Conservation (phyloP, 2,329 filamentous ascomycete genomes). For the Aspergillus pseudoglaucus region DNA sequence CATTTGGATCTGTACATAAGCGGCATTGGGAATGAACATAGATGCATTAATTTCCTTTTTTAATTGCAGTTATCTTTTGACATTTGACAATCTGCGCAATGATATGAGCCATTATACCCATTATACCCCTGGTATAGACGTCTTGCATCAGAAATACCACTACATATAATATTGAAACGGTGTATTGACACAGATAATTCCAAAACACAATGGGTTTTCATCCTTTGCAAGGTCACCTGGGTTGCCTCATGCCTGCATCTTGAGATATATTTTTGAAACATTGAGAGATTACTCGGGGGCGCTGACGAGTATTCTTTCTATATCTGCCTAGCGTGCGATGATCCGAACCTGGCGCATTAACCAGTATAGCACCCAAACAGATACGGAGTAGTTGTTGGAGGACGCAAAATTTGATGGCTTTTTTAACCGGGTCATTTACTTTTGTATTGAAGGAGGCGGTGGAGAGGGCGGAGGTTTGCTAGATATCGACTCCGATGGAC, state of each 20-base stretch:
- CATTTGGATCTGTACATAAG: neutral
- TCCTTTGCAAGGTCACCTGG: constrained; percentile 1
- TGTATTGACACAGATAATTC: constrained; percentile 1
- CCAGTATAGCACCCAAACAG: too few species aligned
- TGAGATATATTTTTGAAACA: too few species aligned
- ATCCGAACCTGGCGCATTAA: too few species aligned
- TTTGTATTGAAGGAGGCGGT: neutral
- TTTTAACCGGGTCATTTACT: too few species aligned
- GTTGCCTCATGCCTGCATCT: too few species aligned
- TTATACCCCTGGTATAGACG: neutral
- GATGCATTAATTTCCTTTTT: neutral
- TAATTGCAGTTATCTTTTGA: too few species aligned
- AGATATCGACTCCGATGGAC: neutral
- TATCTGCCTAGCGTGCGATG: too few species aligned
- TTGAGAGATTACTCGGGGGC: too few species aligned
- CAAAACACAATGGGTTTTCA: constrained; percentile 1
- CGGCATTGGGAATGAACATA: neutral
- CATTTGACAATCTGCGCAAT: neutral
- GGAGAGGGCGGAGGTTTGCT: neutral
- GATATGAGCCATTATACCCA: neutral
- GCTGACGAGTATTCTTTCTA: too few species aligned
- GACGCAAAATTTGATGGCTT: too few species aligned
- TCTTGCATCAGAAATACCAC: constrained; percentile 11
- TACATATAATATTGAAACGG: constrained; percentile 1
- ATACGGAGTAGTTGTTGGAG: too few species aligned